Conservation (phyloP, 306 rosid species). For the Biancaea sappan region DNA sequence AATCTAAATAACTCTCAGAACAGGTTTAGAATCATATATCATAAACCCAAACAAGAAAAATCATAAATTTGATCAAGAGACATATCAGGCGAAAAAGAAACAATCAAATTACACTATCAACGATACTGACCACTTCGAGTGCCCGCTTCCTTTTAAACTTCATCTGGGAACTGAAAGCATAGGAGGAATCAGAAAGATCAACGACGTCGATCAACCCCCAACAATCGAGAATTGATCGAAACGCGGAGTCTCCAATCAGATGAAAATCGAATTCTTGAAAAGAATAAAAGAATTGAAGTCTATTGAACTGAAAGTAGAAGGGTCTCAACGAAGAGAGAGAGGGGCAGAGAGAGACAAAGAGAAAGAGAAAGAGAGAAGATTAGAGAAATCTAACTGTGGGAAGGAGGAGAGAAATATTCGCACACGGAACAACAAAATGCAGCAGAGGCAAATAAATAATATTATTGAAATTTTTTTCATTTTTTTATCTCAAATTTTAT, state of each 20-base stretch:
- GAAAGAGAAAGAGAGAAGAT: constrained; percentile 37
- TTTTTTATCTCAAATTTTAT: not conserved
- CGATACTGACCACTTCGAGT: constrained; percentile 88
- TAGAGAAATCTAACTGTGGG: constrained; percentile 50
- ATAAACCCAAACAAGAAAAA: constrained; percentile 36
- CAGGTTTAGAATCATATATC: not conserved
- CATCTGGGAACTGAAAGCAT: constrained; percentile 83
- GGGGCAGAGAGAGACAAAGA: constrained; percentile 20
- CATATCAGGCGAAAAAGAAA: not conserved
- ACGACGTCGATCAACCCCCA: constrained; percentile 54
- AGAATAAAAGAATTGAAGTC: constrained; percentile 39
- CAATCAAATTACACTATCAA: constrained; percentile 18
- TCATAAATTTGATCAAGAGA: constrained; percentile 12
- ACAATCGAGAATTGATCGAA: constrained; percentile 50
- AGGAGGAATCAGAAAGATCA: constrained; percentile 44
- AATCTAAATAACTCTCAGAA: constrained; percentile 23
- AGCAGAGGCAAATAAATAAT: not conserved
- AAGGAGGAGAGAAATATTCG: not conserved
- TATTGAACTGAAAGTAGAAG: constrained; percentile 30
- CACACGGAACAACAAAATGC: not conserved
- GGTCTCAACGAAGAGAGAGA: constrained; percentile 27
- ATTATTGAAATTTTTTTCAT: not conserved
- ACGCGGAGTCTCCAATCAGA: constrained; percentile 33
- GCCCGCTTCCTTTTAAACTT: constrained; percentile 90
- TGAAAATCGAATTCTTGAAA: constrained; percentile 30